Evolutionary conservation across 805 yeast genomes (phyloP).

Genomic region (Sugiyamaella marilandica): DNA sequence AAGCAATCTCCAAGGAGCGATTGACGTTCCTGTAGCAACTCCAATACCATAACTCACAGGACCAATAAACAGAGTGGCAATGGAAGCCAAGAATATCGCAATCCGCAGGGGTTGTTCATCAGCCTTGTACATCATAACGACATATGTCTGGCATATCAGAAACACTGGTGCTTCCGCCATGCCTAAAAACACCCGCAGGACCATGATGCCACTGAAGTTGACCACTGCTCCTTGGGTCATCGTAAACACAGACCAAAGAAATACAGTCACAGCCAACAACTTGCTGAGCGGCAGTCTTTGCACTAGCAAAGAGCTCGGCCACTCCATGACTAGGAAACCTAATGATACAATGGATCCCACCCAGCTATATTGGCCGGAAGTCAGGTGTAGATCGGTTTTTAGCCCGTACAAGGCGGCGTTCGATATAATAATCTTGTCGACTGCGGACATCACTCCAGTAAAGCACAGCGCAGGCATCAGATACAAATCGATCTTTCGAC

Average conservation of each 20-base stretch:
- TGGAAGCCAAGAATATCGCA: slow-evolving; percentile 11
- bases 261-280: slow-evolving; percentile 31
- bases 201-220: slow-evolving; percentile 29
- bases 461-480: slow-evolving; percentile 52
- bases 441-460: slow-evolving; percentile 51
- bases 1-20: slow-evolving; percentile 45
- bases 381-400: slow-evolving; percentile 35
- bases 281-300: slow-evolving; percentile 24
- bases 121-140: slow-evolving; percentile 12
- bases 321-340: slow-evolving; percentile 36
- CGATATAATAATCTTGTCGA: slow-evolving; percentile 50
- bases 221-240: slow-evolving; percentile 41
- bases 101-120: slow-evolving; percentile 13
- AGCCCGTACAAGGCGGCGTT: slow-evolving; percentile 54
- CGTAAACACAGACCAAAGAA: slow-evolving; percentile 37
- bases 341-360: slow-evolving; percentile 43
- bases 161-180: slow-evolving; percentile 13
- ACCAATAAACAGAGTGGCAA: slow-evolving; percentile 13
- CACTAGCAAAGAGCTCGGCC: slow-evolving; percentile 12
- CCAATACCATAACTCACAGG: slow-evolving; percentile 30
- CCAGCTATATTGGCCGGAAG: slow-evolving; percentile 9
- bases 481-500: slow-evolving; percentile 47
- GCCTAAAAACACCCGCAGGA: slow-evolving; percentile 15
- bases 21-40: slow-evolving; percentile 31
- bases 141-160: slow-evolving; percentile 13